These are phyloP conservation scores for Camelina laxa DNA, from an alignment of 345 rosid species.

Conservation along the genomic window DNA sequence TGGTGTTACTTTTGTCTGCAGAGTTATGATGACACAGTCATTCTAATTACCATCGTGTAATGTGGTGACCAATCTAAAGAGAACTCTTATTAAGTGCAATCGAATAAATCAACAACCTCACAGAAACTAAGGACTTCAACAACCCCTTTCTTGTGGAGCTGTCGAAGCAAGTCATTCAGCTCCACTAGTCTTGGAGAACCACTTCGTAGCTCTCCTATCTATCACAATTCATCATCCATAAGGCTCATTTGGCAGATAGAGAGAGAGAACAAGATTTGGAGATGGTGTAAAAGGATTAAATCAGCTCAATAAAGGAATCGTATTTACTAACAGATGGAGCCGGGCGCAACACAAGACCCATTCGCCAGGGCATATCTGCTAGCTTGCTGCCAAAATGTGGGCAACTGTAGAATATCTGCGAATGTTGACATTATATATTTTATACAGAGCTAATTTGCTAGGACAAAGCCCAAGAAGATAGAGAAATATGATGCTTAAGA, in stretches of 20 bases:
- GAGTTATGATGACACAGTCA: not conserved
- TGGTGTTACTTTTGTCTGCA: slow-evolving; percentile 96
- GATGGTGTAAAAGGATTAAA: not conserved
- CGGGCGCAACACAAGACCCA: slow-evolving; percentile 95
- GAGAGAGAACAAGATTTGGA: not conserved
- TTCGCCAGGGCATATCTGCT: slow-evolving; percentile 99
- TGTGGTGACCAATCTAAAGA: slow-evolving; percentile 1
- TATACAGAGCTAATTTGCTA: not conserved
- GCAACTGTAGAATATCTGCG: slow-evolving; percentile 94
- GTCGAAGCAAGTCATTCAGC: slow-evolving; percentile 84
- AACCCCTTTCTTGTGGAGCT: slow-evolving; percentile 74
- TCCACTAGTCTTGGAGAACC: slow-evolving; percentile 86
- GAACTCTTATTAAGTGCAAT: slow-evolving; percentile 6
- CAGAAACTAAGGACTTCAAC: slow-evolving; percentile 94
- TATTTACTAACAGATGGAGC: slow-evolving; percentile 82
- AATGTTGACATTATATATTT: slow-evolving; percentile 19
- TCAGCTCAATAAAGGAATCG: not conserved
- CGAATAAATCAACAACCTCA: slow-evolving; percentile 61
- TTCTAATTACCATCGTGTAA: not conserved
- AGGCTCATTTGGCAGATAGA: not conserved
- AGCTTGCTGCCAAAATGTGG: slow-evolving; percentile 98
- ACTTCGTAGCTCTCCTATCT: slow-evolving; percentile 96
- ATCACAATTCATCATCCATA: slow-evolving; percentile 25
- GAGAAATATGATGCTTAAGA: not conserved
- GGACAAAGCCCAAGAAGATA: not conserved